Evolutionary conservation across 345 rosid species (phyloP), one percentile per base, ranked within the genome.

Genomic region (Citrus sp.): DNA sequence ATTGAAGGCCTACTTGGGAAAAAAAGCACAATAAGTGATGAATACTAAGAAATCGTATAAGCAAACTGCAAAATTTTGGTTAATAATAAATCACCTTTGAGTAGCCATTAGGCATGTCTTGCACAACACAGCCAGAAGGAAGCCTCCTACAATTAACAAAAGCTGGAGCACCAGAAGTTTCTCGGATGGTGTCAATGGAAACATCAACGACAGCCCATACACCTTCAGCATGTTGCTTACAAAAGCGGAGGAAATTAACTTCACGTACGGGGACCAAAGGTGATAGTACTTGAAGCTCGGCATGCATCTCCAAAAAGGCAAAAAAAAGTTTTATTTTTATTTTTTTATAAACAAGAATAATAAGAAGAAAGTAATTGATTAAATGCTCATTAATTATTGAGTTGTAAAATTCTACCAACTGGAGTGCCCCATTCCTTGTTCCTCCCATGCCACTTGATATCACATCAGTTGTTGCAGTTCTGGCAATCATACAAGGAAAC

Each of bases 121-220:
- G 98, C 40, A 97, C 93, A 30, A 97, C 92, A 72, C 98, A 97
- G 78, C 98, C 99, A 0, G 99, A 97, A 49, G 99, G 99, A 65
- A 94, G 96, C 86, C 98, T 93, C 87, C 93, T 82, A 72, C 96
- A 93, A 80, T 59, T 88, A 13, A 86, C 72, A 79, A 75, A 89
- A 6, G 88, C 30, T n/a, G 89, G 83, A 19, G 89, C 82, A 35
- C 90, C 90, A 0, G 94, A 80, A 19, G 84, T 76, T 70, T 92
- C 96, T 28, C 87, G 78, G 79, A 89, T 82, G 7, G 78, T 70
- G 78, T 94, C 98, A 16, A 94, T 72, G 3, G 99, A 97, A 76
- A 97, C 97, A 80, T 97, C 99, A 5, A 92, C 99, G 34, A 97
- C 97, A 5, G 95, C 97, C 99, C 99, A 94, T 34, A 94, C 90